A percentile compares a stretch with the other conserved stretches of the same genome.
Evolutionary conservation across 768 basidiomycete species (phyloP).

Genomic region (Scleroderma bovista): DNA sequence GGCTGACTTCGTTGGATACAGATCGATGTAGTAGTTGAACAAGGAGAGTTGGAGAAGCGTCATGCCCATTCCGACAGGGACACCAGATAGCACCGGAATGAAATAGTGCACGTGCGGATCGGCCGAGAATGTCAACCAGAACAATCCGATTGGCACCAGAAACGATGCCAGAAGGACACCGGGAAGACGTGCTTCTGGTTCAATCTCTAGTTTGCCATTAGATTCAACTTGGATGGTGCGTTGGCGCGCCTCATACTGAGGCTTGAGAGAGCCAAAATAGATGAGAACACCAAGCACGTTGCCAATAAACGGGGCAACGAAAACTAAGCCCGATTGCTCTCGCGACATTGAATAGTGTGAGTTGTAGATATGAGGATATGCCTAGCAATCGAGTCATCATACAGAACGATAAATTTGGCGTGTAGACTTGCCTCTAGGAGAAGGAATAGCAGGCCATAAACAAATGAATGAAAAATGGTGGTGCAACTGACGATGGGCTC

Average conservation of each 20-base stretch:
- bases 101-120: slow-evolving; percentile 16
- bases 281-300: slow-evolving; percentile 16
- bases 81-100: slow-evolving; percentile 3
- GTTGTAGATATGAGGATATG: slow-evolving; percentile 17
- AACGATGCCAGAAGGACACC: slow-evolving; percentile 15
- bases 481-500: not conserved
- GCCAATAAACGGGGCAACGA: slow-evolving; percentile 16
- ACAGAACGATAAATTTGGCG: not conserved
- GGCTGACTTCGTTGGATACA: slow-evolving; percentile 19
- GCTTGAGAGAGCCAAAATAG: slow-evolving; percentile 19
- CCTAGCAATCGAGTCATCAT: not conserved
- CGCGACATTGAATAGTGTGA: slow-evolving; percentile 17
- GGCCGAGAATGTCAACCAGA: slow-evolving; percentile 22
- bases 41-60: slow-evolving; percentile 19
- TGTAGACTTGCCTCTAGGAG: slow-evolving; percentile 18
- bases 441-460: slow-evolving; percentile 23
- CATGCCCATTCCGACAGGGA: not conserved
- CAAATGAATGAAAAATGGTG: slow-evolving; percentile 20
- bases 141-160: slow-evolving; percentile 19
- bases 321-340: slow-evolving; percentile 14
- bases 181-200: slow-evolving; percentile 15
- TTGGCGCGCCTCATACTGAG: slow-evolving; percentile 15
- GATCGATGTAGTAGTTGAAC: slow-evolving; percentile 22
- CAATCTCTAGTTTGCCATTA: slow-evolving; percentile 11
- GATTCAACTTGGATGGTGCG: slow-evolving; percentile 9